These are phyloP conservation scores for Trichothecium roseum DNA, from an alignment of 2,329 filamentous ascomycete genomes.

Conservation along the genomic window DNA sequence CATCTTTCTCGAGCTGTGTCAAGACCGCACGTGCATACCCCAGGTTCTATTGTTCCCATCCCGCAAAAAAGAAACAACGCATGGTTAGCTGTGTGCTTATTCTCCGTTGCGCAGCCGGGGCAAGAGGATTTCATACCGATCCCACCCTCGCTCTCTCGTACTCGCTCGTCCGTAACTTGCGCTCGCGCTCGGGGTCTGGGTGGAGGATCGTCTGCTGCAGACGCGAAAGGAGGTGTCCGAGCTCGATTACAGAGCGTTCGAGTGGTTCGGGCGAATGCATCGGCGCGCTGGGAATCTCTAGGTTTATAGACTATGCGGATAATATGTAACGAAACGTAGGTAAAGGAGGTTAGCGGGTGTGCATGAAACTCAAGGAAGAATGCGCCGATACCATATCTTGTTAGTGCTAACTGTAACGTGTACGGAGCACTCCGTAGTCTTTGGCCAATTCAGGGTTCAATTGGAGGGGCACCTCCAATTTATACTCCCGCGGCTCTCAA, in stretches of 20 bases:
- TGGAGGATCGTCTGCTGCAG: conserved; percentile 56
- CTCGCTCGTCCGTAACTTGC: conserved; percentile 46
- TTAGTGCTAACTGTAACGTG: too few species aligned
- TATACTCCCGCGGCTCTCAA: too few species aligned
- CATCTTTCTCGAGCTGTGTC: conserved; percentile 60
- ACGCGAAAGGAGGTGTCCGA: conserved; percentile 54
- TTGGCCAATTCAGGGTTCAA: too few species aligned
- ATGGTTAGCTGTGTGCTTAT: too few species aligned
- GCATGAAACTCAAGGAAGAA: too few species aligned
- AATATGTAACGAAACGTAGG: background rate
- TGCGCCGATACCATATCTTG: too few species aligned
- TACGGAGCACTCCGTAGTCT: too few species aligned
- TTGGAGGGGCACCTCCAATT: too few species aligned
- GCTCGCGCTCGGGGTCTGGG: conserved; percentile 48
- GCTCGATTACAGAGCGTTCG: conserved; percentile 30
- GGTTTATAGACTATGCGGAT: background rate
- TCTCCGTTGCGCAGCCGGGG: background rate
- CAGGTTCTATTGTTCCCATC: conserved; percentile 58
- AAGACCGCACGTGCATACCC: conserved; percentile 61
- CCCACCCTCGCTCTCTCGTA: conserved; percentile 46
- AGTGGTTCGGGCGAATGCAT: background rate
- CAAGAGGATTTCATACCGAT: conserved; percentile 36
- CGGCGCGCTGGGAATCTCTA: background rate
- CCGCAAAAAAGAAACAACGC: background rate
- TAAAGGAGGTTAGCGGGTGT: too few species aligned